Evolutionary conservation across 495 filamentous ascomycete genomes (phyloP).

Genomic region (Penicillium crystallinum): DNA sequence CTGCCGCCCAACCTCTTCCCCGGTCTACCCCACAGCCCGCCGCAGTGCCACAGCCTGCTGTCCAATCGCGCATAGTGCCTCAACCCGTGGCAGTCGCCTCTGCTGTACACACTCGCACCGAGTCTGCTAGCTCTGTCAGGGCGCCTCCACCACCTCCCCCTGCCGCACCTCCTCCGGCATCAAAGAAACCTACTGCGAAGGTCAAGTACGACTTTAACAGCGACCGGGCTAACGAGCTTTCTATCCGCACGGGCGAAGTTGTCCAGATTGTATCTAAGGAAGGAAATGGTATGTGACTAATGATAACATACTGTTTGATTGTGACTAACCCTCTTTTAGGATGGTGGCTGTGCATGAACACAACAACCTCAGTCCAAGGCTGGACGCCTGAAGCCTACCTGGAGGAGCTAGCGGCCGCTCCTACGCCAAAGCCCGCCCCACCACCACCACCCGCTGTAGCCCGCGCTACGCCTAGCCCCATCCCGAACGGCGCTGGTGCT

Average conservation of each 20-base stretch:
- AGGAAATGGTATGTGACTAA: constrained; percentile 66
- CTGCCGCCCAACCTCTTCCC: constrained; percentile 33
- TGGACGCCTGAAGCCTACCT: constrained; percentile 95
- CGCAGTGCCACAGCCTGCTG: constrained; percentile 39
- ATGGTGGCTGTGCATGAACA: constrained; percentile 88
- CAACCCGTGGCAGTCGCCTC: constrained; percentile 43
- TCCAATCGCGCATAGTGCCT: constrained; percentile 32
- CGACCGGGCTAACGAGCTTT: constrained; percentile 71
- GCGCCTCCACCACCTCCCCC: constrained; percentile 69
- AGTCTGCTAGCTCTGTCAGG: constrained; percentile 50
- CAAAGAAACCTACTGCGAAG: constrained; percentile 69
- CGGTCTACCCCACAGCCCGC: constrained; percentile 40
- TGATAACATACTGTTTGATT: neutral
- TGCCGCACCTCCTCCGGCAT: constrained; percentile 53
- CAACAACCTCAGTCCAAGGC: constrained; percentile 59
- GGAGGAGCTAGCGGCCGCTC: constrained; percentile 59
- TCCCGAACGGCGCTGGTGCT: constrained; percentile 46
- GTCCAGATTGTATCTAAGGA: constrained; percentile 86
- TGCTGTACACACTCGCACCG: constrained; percentile 48
- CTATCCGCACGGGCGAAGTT: constrained; percentile 68
- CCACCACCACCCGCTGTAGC: constrained; percentile 59
- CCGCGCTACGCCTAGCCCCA: constrained; percentile 34
- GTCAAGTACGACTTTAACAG: constrained; percentile 87
- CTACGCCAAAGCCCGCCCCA: constrained; percentile 44
- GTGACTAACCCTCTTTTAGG: constrained; percentile 48